These are phyloP conservation scores for Chrysochromulina parva DNA, from an alignment of 78 protist species.

Conservation along the genomic window DNA sequence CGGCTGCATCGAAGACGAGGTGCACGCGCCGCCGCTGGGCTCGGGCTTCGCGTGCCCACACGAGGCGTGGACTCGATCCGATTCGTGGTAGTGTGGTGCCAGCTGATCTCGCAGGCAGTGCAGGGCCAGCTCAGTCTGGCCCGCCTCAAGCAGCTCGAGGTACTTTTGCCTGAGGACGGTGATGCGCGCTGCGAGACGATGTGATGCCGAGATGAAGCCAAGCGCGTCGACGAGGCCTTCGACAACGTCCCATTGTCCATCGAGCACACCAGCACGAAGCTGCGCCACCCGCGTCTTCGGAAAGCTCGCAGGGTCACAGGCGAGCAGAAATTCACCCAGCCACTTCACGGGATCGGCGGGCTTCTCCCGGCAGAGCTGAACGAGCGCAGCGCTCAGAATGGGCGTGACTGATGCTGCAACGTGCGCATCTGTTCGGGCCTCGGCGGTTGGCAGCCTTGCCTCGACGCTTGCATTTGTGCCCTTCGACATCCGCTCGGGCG, in stretches of 20 bases:
- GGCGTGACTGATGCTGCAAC: no score
- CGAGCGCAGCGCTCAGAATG: no score
- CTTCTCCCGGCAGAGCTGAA: no score
- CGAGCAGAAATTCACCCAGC: no score
- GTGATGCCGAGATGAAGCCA: background rate
- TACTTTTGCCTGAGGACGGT: slow-evolving; percentile 63
- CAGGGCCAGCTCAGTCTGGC: slow-evolving; percentile 47
- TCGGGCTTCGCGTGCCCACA: slow-evolving; percentile 20
- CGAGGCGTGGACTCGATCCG: slow-evolving; percentile 42
- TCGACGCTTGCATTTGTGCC: no score
- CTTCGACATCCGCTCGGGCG: no score
- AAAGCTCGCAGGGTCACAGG: no score
- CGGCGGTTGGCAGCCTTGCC: no score
- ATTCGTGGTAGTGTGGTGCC: slow-evolving; percentile 33
- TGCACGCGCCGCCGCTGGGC: background rate
- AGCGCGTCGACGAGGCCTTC: background rate
- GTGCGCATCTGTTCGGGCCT: no score
- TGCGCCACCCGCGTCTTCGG: no score
- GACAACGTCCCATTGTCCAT: slow-evolving; percentile 27
- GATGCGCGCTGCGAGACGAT: background rate
- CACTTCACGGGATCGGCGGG: no score
- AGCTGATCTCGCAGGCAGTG: slow-evolving; percentile 60
- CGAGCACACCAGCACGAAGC: background rate
- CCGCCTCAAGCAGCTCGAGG: slow-evolving; percentile 63
- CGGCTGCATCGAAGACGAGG: background rate